Evolutionary conservation across 495 filamentous ascomycete species (phyloP).

Genomic region (Daldinia bambusicola): DNA sequence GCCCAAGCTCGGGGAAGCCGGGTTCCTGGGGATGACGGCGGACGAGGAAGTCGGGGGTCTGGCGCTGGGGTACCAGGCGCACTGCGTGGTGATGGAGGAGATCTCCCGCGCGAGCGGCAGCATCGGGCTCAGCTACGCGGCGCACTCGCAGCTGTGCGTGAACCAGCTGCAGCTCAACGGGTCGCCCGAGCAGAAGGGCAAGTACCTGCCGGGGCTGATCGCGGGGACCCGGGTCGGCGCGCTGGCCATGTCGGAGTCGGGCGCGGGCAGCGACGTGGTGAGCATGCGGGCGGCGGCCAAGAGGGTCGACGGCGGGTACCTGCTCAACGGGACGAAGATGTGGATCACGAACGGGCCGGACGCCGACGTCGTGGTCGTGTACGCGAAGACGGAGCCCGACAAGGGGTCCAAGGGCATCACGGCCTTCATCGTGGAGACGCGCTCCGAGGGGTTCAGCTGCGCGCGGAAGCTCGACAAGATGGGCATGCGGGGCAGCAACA

Average conservation of each 20-base stretch:
- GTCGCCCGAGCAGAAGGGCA: constrained; percentile 76
- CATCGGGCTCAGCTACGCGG: constrained; percentile 91
- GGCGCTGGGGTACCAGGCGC: constrained; percentile 95
- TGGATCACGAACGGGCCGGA: constrained; percentile 99
- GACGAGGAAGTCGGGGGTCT: constrained; percentile 94
- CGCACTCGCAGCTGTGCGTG: constrained; percentile 95
- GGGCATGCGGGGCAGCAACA: constrained; percentile 97
- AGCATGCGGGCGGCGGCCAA: constrained; percentile 90
- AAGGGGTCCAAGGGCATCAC: constrained; percentile 91
- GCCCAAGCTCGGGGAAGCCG: constrained; percentile 90
- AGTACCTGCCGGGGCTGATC: constrained; percentile 83
- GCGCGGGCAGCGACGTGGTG: constrained; percentile 91
- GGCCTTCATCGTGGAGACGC: constrained; percentile 86
- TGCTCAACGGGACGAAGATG: constrained; percentile 96
- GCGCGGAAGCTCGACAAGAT: constrained; percentile 96
- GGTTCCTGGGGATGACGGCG: constrained; percentile 91
- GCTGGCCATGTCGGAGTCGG: constrained; percentile 94
- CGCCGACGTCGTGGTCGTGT: constrained; percentile 87
- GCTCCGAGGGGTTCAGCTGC: constrained; percentile 80
- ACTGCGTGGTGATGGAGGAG: constrained; percentile 97
- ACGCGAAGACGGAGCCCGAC: constrained; percentile 90
- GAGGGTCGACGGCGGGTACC: constrained; percentile 82
- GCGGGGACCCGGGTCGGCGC: constrained; percentile 86
- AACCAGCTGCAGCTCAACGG: constrained; percentile 97
- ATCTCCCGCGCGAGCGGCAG: constrained; percentile 73